Evolutionary conservation across 305 asterid genomes (phyloP), one percentile per base, ranked within the genome.

Genomic region (Salvia sclarea): DNA sequence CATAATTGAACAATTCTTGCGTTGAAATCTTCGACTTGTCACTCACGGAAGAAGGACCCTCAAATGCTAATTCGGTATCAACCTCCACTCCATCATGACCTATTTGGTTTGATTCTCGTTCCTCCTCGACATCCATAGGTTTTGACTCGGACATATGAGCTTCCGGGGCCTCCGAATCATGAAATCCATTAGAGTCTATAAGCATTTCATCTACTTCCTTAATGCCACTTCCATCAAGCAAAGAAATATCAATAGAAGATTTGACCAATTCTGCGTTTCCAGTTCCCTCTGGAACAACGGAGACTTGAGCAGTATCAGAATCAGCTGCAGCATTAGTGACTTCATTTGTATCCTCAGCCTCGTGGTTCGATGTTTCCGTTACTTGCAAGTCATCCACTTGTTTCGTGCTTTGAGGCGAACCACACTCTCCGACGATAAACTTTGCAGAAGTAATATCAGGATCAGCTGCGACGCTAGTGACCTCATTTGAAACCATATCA

Each of bases 21-120:
- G 52, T 70, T 20, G 78, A 52, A 28, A 53, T 38, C 61, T 76
- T 76, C 5, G 56, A 20, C 57, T 74, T 71, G 64, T 79, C 80
- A 48, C 63, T 76, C 69, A 82, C 85, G 38, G 71, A 74, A 64
- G 66, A 59, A 69, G 77, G 74, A 44, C 81, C 87, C 72, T 71
- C 82, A n/a, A 41, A 40, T 73, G 12, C 82, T 61, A 63, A 37
- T 43, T 44, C 80, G 16, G 78, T 69, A 64, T 80, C 82, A 25
- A 18, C 65, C 80, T 68, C 82, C 73, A 31, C 57, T 50, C 11
- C 75, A 40, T 53, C 79, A 28, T 66, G 70, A 79, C 56, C 56
- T 16, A 62, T 57, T 70, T 67, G 73, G 61, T 65, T 80, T 22
- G 67, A 75, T 74, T 82, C 85, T 9, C 30, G 71, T 48, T 75